phyloP scores from a whole-genome alignment of 2,329 filamentous ascomycete genomes.

The Apiospora hydei region DNA sequence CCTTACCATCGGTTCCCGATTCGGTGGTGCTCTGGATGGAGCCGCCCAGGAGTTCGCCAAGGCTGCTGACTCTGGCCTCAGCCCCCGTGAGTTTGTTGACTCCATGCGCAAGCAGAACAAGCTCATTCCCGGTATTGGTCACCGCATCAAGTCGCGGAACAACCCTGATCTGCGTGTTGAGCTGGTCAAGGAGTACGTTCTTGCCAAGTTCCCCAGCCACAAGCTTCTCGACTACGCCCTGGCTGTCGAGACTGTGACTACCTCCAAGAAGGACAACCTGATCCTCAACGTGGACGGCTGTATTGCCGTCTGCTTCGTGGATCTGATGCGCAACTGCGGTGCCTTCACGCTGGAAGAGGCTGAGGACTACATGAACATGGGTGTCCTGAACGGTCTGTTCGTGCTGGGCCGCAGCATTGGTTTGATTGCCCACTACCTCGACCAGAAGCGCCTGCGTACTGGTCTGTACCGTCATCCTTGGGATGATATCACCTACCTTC shows the following conservation, averaged over 20 bases:
- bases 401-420: conserved; percentile 96
- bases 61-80: conserved; percentile 97
- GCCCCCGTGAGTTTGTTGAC: conserved; percentile 98
- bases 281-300: conserved; percentile 99
- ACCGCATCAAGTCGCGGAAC: conserved; percentile 99
- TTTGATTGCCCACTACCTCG: conserved; percentile 99
- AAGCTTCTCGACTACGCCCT: conserved; percentile 99
- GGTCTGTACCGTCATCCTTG: conserved; percentile 99
- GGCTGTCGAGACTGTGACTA: conserved; percentile 96
- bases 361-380: conserved; percentile 98
- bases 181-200: conserved; percentile 98
- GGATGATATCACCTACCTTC: conserved; percentile 97
- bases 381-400: conserved; percentile 99
- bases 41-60: conserved; percentile 98
- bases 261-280: conserved; percentile 99
- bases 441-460: conserved; percentile 99
- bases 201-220: conserved; percentile 95
- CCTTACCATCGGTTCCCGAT: conserved; percentile 95
- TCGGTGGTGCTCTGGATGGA: conserved; percentile 97
- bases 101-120: conserved; percentile 99
- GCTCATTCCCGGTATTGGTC: conserved; percentile 98
- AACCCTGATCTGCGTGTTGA: conserved; percentile 99
- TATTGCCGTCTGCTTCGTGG: conserved; percentile 98
- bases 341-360: conserved; percentile 96
- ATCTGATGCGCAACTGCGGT: conserved; percentile 96